These are phyloP conservation scores for Lavandula angustifolia DNA, from an alignment of 257 asterid species.

Conservation along the genomic window DNA sequence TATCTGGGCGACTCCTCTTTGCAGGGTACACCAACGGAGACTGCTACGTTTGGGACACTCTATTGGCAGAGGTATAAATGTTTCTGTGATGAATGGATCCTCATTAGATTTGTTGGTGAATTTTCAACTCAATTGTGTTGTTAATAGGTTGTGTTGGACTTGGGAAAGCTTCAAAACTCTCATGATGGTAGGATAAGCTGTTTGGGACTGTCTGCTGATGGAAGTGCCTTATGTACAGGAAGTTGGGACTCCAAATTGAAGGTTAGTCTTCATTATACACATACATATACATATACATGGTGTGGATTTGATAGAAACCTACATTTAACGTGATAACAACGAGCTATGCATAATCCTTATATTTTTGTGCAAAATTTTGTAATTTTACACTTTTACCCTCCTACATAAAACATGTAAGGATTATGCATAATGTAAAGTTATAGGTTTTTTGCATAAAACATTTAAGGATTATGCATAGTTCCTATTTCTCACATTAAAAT, in stretches of 20 bases:
- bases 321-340: no score
- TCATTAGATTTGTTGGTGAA: conserved; percentile 5
- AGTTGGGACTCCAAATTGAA: conserved; percentile 91
- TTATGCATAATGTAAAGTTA: no score
- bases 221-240: conserved; percentile 97
- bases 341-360: no score
- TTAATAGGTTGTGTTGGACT: conserved; percentile 72
- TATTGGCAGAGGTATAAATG: conserved; percentile 74
- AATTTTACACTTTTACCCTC: no score
- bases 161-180: conserved; percentile 90
- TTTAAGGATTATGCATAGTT: no score
- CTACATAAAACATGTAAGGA: no score
- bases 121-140: background rate
- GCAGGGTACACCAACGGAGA: conserved; percentile 84
- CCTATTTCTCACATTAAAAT: no score
- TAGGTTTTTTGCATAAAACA: no score
- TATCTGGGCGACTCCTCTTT: conserved; percentile 92
- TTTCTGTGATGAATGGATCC: background rate
- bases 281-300: no score
- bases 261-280: conserved; percentile 48
- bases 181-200: conserved; percentile 80
- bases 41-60: conserved; percentile 94
- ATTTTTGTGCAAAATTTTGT: no score
- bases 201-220: conserved; percentile 92
- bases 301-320: no score